Evolutionary conservation across 306 rosid genomes (phyloP), one percentile per base, ranked within the genome.

Genomic region (Carpinus viminea): DNA sequence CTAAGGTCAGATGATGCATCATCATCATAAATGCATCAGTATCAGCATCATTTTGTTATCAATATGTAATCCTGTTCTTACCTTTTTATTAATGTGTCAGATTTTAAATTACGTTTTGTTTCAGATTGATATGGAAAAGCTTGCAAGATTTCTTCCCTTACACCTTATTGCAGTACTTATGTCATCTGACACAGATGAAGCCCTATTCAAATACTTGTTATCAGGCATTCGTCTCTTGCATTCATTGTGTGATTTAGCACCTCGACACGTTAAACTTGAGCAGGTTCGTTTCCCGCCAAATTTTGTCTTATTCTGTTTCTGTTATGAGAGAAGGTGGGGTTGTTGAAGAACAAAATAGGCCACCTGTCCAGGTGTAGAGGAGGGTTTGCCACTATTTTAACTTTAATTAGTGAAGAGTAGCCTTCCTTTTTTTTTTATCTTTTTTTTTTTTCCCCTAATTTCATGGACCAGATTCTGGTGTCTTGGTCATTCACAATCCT

Each of bases 81-180:
- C 55, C 4, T 18, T 73, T 69, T 43, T 56, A 31, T 80, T 47
- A 70, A 75, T 72, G 43, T 77, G 77, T 69, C 56, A 31, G 82
- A 68, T 86, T 73, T 74, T 66, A 80, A 64, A 70, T 62, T 79
- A 43, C 79, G 74, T 79, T 66, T 36, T 8, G 72, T 66, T 17
- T 84, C 91, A 94, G 98, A 83, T 94, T 83, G 97, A 94, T 60
- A 77, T 89, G 80, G 98, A 91, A 84, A 94, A 87, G 91, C 97
- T 94, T 76, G 95, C 78, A 16, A 82, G 88, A 74, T 89, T 81
- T 80, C 97, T 94, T 84, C 93, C 98, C 9, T 83, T 88, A 84
- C 97, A 94, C 85, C 93, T 94, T 78, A 84, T 78, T 86, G 82
- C 92, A 59, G 83, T 85, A 70, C 83, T 92, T 48, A 85, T 90